Evolutionary conservation across 345 rosid species (phyloP), one percentile per base, ranked within the genome.

Genomic region (Gossypium ekmanianum): DNA sequence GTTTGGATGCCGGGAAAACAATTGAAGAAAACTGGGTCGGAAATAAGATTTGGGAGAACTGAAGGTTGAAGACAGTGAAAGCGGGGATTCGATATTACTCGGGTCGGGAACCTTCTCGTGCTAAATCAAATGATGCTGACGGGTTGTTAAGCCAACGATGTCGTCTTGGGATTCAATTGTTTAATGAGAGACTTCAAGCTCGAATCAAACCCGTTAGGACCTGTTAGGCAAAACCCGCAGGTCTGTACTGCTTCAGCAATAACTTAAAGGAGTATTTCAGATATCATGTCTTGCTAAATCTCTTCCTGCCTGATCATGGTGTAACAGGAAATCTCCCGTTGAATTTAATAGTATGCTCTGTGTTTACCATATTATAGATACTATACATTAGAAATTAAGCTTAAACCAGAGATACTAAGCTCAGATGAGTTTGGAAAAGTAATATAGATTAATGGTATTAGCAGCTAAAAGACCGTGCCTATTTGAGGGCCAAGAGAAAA

Each of bases 321-420:
- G 22, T 22, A 22, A 1, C 1, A 22, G 24, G 1, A 22, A 1
- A 22, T 22, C 24, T 22, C 1, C 0, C 0, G 1, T 22, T 22
- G 24, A 22, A 1, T 22, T 22, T 22, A 22, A 22, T 0, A 22
- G 24, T 22, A 22, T 22, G 24, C 24, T 22, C 0, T 22, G 1
- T 22, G 1, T 0, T 22, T 22, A 0, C 1, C 1, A 22, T 22
- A 1, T 1, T 22, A 22, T 22, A 1, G 24, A 22, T 22, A 0
- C 1, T 22, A 1, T 1, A 22, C 0, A 22, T 22, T 1, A 22
- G 1, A 22, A 22, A 22, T 22, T 22, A 22, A 22, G 0, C 24
- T 22, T 22, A 22, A 0, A 22, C 24, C 1, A 22, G 24, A 1
- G 24, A 22, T 22, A 22, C 1, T 22, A 22, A 22, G 24, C 24